Base-by-base conservation (phyloP, 371 early-diverging fungal species). In the Parasitella parasitica region DNA sequence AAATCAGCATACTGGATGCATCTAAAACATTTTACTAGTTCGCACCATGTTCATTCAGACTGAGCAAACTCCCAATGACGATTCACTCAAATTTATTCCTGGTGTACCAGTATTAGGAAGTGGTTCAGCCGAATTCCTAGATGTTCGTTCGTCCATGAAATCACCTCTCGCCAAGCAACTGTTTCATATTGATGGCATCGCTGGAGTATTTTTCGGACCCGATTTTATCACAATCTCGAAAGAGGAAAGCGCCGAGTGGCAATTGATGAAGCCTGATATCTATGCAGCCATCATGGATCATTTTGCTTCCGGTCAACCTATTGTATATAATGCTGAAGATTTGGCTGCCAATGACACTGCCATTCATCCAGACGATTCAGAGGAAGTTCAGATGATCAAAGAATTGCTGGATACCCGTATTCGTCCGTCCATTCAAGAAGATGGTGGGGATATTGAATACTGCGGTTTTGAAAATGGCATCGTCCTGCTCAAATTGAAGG, bases 401-500 rank as follows among this genome's bases (percentile, higher is more conserved):
- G 97, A 97, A 73, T 71, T 98, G 57, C 78, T 98, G 46, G 98
- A 97, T 50, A 93, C 96, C 4, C 84, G 97, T 30, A 94, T 98
- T 56, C 84, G 99, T 15, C 99, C 99, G 8, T 90, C 97, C 3
- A 96, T 98, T 59, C 94, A 93, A 79, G 96, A 97, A 61, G 99
- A 98, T 71, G 99, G 99, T 57, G 99, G 99, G 3, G 99, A 98
- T 83, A 88, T 98, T 62, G 97, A 97, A 70, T 98, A 91, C 71
- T 82, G 89, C 39, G 92, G 92, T 43, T 98, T 97, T 72, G 89
- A 86, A 36, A 70, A 90, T 12, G 97, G 97, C 9, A 81, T 94
- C 18, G 97, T 98, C 32, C 89, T 88, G 72, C 80, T 98, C 55
- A 91, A 92, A 72, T 78, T 98, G 53, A 91, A 92, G 69, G 99